Percentiles rank a stretch among this genome's conserved stretches.
These are phyloP conservation scores for Monosporascus sp. DNA, from an alignment of 2,329 filamentous ascomycete genomes.

Conservation along the genomic window DNA sequence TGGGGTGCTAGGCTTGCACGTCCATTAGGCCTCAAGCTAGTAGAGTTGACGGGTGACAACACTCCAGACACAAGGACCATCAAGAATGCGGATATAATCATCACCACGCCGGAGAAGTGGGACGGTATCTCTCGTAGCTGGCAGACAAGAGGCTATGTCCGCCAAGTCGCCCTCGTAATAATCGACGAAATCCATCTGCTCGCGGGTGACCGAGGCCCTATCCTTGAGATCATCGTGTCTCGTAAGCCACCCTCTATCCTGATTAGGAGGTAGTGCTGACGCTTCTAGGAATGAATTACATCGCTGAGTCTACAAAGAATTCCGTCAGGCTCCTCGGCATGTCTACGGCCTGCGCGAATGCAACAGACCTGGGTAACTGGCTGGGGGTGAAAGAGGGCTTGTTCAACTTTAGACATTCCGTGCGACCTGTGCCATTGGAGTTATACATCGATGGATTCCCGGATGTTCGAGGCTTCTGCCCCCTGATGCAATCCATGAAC, in stretches of 20 bases:
- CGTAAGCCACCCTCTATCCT: conserved; percentile 31
- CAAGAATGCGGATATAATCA: conserved; percentile 92
- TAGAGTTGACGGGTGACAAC: conserved; percentile 96
- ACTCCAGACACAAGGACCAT: conserved; percentile 96
- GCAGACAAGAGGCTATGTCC: conserved; percentile 95
- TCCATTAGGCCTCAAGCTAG: conserved; percentile 82
- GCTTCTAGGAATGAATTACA: conserved; percentile 88
- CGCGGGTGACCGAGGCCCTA: conserved; percentile 94
- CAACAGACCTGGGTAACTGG: conserved; percentile 91
- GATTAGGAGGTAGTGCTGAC: conserved; percentile 3
- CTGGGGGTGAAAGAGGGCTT: conserved; percentile 91
- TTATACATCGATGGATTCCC: conserved; percentile 98
- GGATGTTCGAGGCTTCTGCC: conserved; percentile 90
- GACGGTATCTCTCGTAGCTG: conserved; percentile 98
- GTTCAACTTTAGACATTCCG: conserved; percentile 97
- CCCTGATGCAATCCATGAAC: conserved; percentile 99
- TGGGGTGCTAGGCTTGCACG: conserved; percentile 79
- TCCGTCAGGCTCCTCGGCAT: conserved; percentile 91
- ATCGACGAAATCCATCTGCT: conserved; percentile 98
- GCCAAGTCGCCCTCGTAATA: conserved; percentile 91
- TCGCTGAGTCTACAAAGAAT: conserved; percentile 86
- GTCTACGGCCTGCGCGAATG: conserved; percentile 97
- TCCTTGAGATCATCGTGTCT: conserved; percentile 92
- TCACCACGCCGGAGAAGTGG: conserved; percentile 99
- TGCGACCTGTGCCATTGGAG: conserved; percentile 90